phyloP scores from a whole-genome alignment of 306 rosid species.

The Rosa rugosa region DNA sequence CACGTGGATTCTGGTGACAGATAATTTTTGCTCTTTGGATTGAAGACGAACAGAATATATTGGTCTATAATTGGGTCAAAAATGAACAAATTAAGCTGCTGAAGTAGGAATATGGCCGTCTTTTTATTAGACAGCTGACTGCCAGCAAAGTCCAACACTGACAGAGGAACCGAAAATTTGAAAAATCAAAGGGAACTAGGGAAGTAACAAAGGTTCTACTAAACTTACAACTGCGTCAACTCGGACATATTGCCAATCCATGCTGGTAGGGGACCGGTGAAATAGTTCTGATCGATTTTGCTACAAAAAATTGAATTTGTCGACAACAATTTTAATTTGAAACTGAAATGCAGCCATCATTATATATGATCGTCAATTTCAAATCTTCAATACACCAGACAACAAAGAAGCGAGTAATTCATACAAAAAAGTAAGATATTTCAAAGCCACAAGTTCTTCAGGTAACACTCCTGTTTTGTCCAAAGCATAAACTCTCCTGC shows the following conservation, averaged over 20 bases:
- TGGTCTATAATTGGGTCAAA: no score
- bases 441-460: slow-evolving; percentile 21
- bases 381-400: not conserved
- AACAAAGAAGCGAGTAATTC: not conserved
- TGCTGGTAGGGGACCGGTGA: slow-evolving; percentile 25
- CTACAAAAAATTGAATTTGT: slow-evolving; percentile 12
- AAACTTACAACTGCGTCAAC: slow-evolving; percentile 16
- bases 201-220: no score
- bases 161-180: not conserved
- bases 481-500: slow-evolving; percentile 23
- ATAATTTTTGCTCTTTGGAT: no score
- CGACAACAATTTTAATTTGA: no score
- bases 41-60: no score
- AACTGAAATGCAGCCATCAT: no score
- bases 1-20: no score
- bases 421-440: slow-evolving; percentile 22
- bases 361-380: no score
- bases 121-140: no score
- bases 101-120: not conserved
- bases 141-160: not conserved
- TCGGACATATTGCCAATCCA: slow-evolving; percentile 25
- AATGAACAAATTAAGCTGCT: not conserved
- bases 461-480: slow-evolving; percentile 10
- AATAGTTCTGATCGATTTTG: slow-evolving; percentile 24
- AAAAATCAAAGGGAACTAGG: not conserved